Conservation (phyloP, 164 flowering plant genomes). For the Santalum album region DNA sequence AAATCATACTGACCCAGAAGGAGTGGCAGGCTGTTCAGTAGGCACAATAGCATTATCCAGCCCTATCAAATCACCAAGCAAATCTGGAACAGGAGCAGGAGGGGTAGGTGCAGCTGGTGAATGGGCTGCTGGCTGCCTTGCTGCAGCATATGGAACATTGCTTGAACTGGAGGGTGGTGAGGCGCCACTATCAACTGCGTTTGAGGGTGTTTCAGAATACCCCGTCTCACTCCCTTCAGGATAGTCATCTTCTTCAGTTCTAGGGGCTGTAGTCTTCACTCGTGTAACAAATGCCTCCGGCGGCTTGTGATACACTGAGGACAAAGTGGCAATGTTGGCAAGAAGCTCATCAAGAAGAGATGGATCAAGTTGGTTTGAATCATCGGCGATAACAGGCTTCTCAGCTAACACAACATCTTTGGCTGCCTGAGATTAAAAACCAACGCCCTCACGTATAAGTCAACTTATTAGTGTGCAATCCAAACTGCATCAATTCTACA, state of each 20-base stretch:
- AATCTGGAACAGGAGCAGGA: conserved; percentile 76
- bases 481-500: background rate
- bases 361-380: conserved; percentile 88
- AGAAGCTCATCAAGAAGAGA: conserved; percentile 97
- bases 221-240: conserved; percentile 76
- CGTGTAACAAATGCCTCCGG: conserved; percentile 95
- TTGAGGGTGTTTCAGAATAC: conserved; percentile 62
- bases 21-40: conserved; percentile 58
- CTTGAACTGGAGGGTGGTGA: conserved; percentile 52
- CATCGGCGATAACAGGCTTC: conserved; percentile 97
- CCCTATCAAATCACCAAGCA: conserved; percentile 91
- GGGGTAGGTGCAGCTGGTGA: conserved; percentile 35
- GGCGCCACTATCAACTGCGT: conserved; percentile 37
- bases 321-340: conserved; percentile 87
- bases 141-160: conserved; percentile 30
- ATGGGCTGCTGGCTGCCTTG: conserved; percentile 40
- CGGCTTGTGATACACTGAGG: conserved; percentile 98
- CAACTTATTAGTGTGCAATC: background rate
- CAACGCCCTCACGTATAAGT: background rate
- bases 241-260: conserved; percentile 88
- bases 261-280: conserved; percentile 62
- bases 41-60: conserved; percentile 80
- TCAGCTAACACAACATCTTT: conserved; percentile 99
- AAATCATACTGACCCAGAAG: conserved; percentile 50
- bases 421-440: conserved; percentile 60